A percentile compares a stretch with the other conserved stretches of the same genome.
Evolutionary conservation across 805 yeast genomes (phyloP).

Genomic region (Yarrowia divulgata): DNA sequence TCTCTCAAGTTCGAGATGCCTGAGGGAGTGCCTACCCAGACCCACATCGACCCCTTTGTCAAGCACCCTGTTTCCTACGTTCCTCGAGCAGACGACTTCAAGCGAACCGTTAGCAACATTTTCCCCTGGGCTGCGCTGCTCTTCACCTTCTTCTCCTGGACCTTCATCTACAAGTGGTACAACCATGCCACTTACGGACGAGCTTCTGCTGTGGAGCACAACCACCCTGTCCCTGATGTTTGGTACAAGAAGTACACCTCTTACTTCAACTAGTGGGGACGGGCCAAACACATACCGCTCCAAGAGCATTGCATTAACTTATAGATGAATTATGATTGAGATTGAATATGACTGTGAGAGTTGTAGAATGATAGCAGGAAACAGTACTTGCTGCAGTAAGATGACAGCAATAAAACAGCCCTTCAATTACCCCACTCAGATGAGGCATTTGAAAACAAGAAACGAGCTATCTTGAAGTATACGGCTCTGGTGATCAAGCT

Average conservation of each 20-base stretch:
- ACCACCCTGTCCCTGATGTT: slow-evolving; percentile 11
- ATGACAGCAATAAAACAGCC: no score
- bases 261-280: slow-evolving; percentile 2
- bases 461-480: no score
- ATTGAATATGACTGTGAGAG: no score
- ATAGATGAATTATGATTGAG: slow-evolving; percentile 13
- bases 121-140: slow-evolving; percentile 5
- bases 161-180: slow-evolving; percentile 37
- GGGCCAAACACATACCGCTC: no score
- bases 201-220: slow-evolving; percentile 34
- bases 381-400: no score
- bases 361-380: no score
- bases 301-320: slow-evolving; percentile 18
- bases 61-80: slow-evolving; percentile 17
- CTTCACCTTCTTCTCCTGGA: slow-evolving; percentile 35
- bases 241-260: slow-evolving; percentile 39
- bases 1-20: slow-evolving; percentile 18
- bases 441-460: no score
- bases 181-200: slow-evolving; percentile 35
- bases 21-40: background rate
- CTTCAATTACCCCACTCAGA: no score
- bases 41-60: slow-evolving; percentile 26
- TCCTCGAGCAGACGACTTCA: slow-evolving; percentile 24
- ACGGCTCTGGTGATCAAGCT: no score
- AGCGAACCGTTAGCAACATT: slow-evolving; percentile 22